These are phyloP conservation scores for Pythium phragmitis DNA, from an alignment of 352 stramenopile genomes.

Conservation along the genomic window DNA sequence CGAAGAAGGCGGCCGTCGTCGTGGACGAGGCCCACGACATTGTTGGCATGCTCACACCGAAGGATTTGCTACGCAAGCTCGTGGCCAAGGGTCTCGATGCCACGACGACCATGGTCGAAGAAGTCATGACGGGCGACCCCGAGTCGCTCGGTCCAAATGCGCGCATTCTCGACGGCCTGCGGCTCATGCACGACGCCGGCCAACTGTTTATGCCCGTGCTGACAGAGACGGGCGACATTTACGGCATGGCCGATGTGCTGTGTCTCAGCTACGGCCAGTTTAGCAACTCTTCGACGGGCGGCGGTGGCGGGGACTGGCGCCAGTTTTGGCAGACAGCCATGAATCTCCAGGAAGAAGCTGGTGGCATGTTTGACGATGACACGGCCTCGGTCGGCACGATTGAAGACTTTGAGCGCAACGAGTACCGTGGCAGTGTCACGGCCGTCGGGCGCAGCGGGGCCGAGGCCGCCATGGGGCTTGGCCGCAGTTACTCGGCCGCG, in stretches of 20 bases:
- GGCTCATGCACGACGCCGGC: constrained; percentile 81
- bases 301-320: constrained; percentile 76
- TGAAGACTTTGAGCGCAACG: constrained; percentile 86
- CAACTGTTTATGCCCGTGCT: constrained; percentile 87
- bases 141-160: constrained; percentile 72
- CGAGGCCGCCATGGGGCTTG: constrained; percentile 29
- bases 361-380: constrained; percentile 79
- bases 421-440: constrained; percentile 48
- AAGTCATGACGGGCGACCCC: constrained; percentile 86
- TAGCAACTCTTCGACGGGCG: constrained; percentile 69
- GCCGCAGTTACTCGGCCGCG: constrained; percentile 44
- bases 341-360: constrained; percentile 83
- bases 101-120: constrained; percentile 71
- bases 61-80: constrained; percentile 84
- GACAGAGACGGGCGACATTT: constrained; percentile 72
- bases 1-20: constrained; percentile 85
- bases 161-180: constrained; percentile 83
- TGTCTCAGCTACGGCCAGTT: constrained; percentile 89
- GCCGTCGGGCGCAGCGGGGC: constrained; percentile 24
- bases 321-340: constrained; percentile 89
- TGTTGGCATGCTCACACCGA: constrained; percentile 83
- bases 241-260: constrained; percentile 87
- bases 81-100: constrained; percentile 80
- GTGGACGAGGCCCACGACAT: constrained; percentile 71
- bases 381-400: constrained; percentile 84